A percentile compares a stretch with the other conserved stretches of the same genome.
Evolutionary conservation across 257 asterid genomes (phyloP).

Genomic region (Petunia axillaris): DNA sequence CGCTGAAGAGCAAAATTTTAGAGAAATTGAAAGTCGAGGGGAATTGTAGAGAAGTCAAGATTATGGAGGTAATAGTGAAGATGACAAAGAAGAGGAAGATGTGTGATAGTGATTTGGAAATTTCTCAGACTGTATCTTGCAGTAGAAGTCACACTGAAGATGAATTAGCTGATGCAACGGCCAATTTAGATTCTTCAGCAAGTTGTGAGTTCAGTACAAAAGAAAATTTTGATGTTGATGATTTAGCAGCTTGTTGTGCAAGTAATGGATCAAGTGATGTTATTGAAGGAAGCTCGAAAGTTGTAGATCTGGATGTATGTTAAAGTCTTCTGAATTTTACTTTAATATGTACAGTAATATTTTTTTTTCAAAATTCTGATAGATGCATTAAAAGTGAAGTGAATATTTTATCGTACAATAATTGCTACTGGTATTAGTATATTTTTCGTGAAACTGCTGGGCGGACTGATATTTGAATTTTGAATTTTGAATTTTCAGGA

Average conservation of each 20-base stretch:
- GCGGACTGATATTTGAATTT: slow-evolving; percentile 30
- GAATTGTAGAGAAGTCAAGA: slow-evolving; percentile 33
- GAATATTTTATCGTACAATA: neutral
- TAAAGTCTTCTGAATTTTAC: neutral
- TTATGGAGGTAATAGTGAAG: slow-evolving; percentile 32
- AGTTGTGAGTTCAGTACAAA: neutral
- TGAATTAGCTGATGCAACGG: slow-evolving; percentile 25
- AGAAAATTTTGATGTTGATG: slow-evolving; percentile 32
- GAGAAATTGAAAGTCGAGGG: slow-evolving; percentile 31
- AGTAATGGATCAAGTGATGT: slow-evolving; percentile 48
- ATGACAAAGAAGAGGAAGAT: slow-evolving; percentile 54
- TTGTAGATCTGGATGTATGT: slow-evolving; percentile 65
- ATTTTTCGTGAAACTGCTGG: neutral
- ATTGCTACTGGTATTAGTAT: neutral
- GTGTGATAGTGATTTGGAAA: slow-evolving; percentile 36
- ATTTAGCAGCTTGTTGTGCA: slow-evolving; percentile 46
- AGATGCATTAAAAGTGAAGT: neutral
- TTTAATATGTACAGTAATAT: neutral
- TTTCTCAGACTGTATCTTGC: slow-evolving; percentile 27
- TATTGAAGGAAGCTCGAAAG: slow-evolving; percentile 36
- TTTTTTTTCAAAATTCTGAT: too few species aligned
- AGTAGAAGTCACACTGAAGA: slow-evolving; percentile 32
- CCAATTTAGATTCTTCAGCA: slow-evolving; percentile 33
- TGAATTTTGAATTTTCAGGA: slow-evolving; percentile 41
- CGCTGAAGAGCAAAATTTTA: neutral